Conservation (phyloP, 2,329 filamentous ascomycete genomes). For the Trichothecium sympodiale region DNA sequence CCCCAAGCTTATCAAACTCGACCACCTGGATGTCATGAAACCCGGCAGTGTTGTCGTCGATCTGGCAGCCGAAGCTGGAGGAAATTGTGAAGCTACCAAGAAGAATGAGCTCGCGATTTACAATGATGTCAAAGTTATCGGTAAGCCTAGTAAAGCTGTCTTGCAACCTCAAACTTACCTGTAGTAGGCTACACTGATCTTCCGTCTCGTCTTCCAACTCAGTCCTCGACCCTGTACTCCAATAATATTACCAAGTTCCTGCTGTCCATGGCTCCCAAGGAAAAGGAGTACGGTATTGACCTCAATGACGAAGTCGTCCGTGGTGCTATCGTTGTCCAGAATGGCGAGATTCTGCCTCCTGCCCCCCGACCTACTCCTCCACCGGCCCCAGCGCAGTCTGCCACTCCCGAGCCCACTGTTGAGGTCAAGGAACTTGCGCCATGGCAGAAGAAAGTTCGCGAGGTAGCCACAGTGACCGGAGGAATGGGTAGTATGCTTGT, state of each 20-base stretch:
- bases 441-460: slow-evolving; percentile 67
- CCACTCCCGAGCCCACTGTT: slow-evolving; percentile 30
- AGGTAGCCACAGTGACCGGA: slow-evolving; percentile 63
- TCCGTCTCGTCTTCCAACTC: slow-evolving; percentile 75
- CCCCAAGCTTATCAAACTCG: slow-evolving; percentile 72
- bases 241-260: slow-evolving; percentile 90
- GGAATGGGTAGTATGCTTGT: slow-evolving; percentile 68
- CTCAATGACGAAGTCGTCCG: slow-evolving; percentile 77
- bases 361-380: slow-evolving; percentile 56
- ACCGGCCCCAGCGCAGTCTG: slow-evolving; percentile 34
- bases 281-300: slow-evolving; percentile 72
- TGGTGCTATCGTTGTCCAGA: slow-evolving; percentile 70
- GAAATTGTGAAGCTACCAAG: slow-evolving; percentile 75
- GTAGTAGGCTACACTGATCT: slow-evolving; percentile 67
- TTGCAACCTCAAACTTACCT: slow-evolving; percentile 12
- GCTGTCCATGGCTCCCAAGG: slow-evolving; percentile 67
- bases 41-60: slow-evolving; percentile 84
- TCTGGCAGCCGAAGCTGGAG: slow-evolving; percentile 76
- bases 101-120: slow-evolving; percentile 60
- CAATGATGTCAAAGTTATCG: slow-evolving; percentile 75
- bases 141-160: slow-evolving; percentile 27
- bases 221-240: slow-evolving; percentile 81
- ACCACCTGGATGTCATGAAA: slow-evolving; percentile 76
- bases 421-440: slow-evolving; percentile 61
- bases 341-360: slow-evolving; percentile 65